Percentiles rank a stretch among this genome's conserved stretches.
Conservation (phyloP, 495 filamentous ascomycete species). For the Lichina pygmaea region DNA sequence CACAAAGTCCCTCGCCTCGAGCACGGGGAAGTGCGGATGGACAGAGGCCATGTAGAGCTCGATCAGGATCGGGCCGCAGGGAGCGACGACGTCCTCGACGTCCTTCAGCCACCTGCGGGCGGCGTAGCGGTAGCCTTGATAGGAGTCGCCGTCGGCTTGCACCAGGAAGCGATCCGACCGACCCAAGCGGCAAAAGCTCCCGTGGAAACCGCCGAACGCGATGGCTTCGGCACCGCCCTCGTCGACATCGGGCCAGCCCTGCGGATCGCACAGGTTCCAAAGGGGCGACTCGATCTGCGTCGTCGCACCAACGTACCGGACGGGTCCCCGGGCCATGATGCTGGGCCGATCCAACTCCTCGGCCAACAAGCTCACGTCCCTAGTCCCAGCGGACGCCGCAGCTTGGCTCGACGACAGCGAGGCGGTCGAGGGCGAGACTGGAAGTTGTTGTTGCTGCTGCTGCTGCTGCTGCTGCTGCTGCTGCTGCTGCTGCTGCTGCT, state of each 20-base stretch:
- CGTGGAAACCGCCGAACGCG: constrained; percentile 22
- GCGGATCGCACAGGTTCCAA: constrained; percentile 43
- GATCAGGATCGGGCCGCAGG: constrained; percentile 54
- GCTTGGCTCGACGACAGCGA: not conserved
- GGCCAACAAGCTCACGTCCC: not conserved
- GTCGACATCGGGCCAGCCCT: constrained; percentile 38
- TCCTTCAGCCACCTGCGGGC: constrained; percentile 40
- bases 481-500: not conserved
- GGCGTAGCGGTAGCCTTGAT: constrained; percentile 25
- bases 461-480: not conserved
- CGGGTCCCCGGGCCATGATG: not conserved
- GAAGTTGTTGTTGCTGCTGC: not conserved
- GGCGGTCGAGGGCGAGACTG: not conserved
- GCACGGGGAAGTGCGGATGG: constrained; percentile 73
- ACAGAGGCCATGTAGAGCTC: constrained; percentile 72
- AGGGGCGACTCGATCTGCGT: constrained; percentile 49
- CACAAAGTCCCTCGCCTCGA: constrained; percentile 67
- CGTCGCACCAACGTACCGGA: not conserved
- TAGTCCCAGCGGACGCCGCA: not conserved
- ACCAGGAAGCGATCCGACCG: constrained; percentile 66
- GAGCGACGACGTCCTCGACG: constrained; percentile 60
- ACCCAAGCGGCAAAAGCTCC: constrained; percentile 53
- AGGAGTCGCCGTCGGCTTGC: constrained; percentile 35
- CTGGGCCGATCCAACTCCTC: not conserved
- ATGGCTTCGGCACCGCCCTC: too few relatives aligned